phyloP scores from a whole-genome alignment of 1,284 basidiomycete species.

The Trametes pubescens region DNA sequence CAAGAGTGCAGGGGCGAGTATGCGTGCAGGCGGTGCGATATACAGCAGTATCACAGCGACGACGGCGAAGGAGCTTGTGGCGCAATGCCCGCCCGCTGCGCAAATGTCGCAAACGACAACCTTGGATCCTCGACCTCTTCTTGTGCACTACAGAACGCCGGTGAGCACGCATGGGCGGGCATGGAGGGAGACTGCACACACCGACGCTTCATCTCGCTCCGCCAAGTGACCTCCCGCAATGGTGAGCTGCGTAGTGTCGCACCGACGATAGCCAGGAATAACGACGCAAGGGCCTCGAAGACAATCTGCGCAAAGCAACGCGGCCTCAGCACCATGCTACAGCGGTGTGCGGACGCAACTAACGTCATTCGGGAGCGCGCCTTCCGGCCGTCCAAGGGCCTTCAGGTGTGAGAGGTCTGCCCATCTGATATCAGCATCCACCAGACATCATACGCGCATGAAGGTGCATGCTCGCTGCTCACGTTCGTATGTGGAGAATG shows the following conservation, averaged over 20 bases:
- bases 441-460: not conserved
- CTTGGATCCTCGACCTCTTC: conserved; percentile 85
- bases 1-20: no score
- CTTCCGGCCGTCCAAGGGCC: conserved; percentile 74
- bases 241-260: conserved; percentile 73
- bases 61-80: conserved; percentile 22
- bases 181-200: conserved; percentile 41
- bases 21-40: no score
- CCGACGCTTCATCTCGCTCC: conserved; percentile 89
- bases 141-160: conserved; percentile 46
- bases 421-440: conserved; percentile 16
- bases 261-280: conserved; percentile 76
- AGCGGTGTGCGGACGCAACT: conserved; percentile 32
- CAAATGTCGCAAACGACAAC: conserved; percentile 73
- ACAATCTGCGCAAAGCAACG: conserved; percentile 62
- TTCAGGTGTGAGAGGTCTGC: conserved; percentile 79
- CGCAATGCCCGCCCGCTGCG: conserved; percentile 61
- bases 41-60: not conserved
- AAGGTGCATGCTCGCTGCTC: conserved; percentile 38
- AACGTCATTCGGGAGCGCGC: conserved; percentile 70
- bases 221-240: conserved; percentile 85
- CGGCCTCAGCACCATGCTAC: not conserved
- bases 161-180: not conserved
- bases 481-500: conserved; percentile 73
- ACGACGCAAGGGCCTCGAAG: conserved; percentile 68